Conservation (phyloP, 2,329 filamentous ascomycete species). For the Pyrenophora teres region DNA sequence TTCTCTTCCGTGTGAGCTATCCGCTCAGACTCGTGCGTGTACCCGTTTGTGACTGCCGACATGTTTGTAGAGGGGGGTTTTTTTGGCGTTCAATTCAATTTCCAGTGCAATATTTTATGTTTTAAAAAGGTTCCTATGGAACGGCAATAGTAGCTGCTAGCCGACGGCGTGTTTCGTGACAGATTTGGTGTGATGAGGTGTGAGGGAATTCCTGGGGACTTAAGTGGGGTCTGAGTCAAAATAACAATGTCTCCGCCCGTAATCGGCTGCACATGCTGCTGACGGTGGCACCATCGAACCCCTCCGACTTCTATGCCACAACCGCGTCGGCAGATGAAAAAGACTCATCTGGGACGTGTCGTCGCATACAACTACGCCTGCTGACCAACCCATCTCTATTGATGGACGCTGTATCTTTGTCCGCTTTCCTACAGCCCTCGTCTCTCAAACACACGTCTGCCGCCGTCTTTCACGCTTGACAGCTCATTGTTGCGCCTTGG, state of each 20-base stretch:
- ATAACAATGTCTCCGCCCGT: conserved; percentile 6
- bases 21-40: conserved; percentile 43
- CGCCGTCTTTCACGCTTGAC: conserved; percentile 1
- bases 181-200: conserved; percentile 12
- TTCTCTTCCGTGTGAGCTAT: conserved; percentile 53
- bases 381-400: too few species aligned
- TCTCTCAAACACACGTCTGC: not conserved
- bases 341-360: not conserved
- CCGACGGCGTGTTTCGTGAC: conserved; percentile 10
- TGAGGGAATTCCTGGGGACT: conserved; percentile 12
- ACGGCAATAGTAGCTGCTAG: not conserved
- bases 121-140: not conserved
- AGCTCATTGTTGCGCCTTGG: conserved; percentile 6
- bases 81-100: not conserved
- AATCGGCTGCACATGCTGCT: conserved; percentile 9
- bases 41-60: conserved; percentile 38
- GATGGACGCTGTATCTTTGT: not conserved
- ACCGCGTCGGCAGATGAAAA: not conserved
- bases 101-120: not conserved
- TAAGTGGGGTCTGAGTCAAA: conserved; percentile 25
- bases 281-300: conserved; percentile 6
- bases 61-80: conserved; percentile 20
- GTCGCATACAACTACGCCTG: too few species aligned
- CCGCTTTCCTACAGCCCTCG: not conserved
- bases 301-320: not conserved